Conservation (phyloP, 1,139 yeast species). For the Yamadazyma dushanensis region DNA sequence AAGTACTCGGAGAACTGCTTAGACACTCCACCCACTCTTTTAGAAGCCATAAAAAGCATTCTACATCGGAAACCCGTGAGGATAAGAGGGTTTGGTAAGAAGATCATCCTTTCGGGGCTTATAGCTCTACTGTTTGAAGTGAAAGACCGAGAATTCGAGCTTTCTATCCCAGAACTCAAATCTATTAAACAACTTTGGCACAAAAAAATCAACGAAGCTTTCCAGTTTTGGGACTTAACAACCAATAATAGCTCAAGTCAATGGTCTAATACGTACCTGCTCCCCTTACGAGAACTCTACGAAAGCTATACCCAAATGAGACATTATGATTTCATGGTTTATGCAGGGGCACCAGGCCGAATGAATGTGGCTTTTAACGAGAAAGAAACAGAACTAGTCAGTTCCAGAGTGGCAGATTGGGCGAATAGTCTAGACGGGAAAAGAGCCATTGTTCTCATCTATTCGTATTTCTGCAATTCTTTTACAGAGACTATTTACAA, state of each 20-base stretch:
- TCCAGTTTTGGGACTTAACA: constrained; percentile 39
- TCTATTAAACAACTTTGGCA: constrained; percentile 73
- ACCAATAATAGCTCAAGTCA: constrained; percentile 8
- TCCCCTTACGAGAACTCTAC: constrained; percentile 18
- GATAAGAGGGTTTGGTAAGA: constrained; percentile 53
- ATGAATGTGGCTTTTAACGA: constrained; percentile 67
- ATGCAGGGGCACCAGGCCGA: constrained; percentile 75
- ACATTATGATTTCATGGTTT: constrained; percentile 71
- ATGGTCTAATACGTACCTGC: constrained; percentile 15
- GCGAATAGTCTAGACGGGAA: constrained; percentile 19
- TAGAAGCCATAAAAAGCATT: constrained; percentile 42
- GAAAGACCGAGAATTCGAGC: constrained; percentile 17
- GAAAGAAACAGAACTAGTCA: constrained; percentile 49
- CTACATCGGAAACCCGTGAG: constrained; percentile 17
- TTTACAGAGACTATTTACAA: constrained; percentile 43
- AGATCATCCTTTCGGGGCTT: constrained; percentile 68
- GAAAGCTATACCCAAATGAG: constrained; percentile 22
- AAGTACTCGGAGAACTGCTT: constrained; percentile 9
- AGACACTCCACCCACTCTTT: constrained; percentile 27
- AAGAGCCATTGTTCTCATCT: constrained; percentile 43
- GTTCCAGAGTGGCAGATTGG: constrained; percentile 53
- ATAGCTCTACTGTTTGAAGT: constrained; percentile 45
- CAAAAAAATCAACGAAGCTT: constrained; percentile 59
- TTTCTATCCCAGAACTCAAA: constrained; percentile 24
- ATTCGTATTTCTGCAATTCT: constrained; percentile 54